phyloP scores from a whole-genome alignment of 768 basidiomycete species.

The Rhizopogon vinicolor region DNA sequence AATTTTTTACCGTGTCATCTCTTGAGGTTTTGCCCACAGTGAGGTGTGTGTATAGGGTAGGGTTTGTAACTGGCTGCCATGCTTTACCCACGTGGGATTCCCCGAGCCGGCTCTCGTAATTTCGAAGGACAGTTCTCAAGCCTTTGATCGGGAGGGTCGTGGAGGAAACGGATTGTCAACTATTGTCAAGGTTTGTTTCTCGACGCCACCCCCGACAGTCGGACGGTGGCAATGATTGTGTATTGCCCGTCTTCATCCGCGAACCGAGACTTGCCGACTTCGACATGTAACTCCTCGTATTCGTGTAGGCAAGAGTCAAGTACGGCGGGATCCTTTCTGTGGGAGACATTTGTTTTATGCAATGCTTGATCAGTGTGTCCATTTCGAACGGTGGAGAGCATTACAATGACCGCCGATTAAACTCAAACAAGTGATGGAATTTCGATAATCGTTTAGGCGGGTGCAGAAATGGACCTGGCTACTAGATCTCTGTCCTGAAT shows the following conservation, averaged over 20 bases:
- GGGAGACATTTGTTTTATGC: no score
- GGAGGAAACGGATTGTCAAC: conserved; percentile 18
- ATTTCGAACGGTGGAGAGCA: no score
- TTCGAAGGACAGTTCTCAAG: conserved; percentile 17
- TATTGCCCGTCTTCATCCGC: conserved; percentile 1
- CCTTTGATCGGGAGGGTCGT: conserved; percentile 14
- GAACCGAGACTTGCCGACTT: conserved; percentile 1
- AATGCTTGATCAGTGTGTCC: no score
- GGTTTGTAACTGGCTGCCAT: neutral
- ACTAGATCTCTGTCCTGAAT: conserved; percentile 17
- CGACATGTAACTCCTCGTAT: neutral
- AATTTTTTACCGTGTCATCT: no score
- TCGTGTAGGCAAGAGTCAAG: neutral
- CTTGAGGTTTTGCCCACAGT: neutral
- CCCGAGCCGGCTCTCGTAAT: conserved; percentile 21
- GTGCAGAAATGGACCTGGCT: conserved; percentile 23
- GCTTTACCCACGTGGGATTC: neutral
- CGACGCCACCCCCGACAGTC: conserved; percentile 14
- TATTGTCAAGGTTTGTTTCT: neutral
- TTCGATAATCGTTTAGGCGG: conserved; percentile 13
- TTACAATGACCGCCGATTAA: conserved; percentile 4
- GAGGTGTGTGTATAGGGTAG: neutral
- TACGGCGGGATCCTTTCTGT: neutral
- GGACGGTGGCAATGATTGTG: conserved; percentile 18
- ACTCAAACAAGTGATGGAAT: conserved; percentile 12